Percentiles rank a stretch among this genome's conserved stretches.
These are phyloP conservation scores for Colletotrichum eleusines DNA, from an alignment of 2,329 filamentous ascomycete genomes.

Conservation along the genomic window DNA sequence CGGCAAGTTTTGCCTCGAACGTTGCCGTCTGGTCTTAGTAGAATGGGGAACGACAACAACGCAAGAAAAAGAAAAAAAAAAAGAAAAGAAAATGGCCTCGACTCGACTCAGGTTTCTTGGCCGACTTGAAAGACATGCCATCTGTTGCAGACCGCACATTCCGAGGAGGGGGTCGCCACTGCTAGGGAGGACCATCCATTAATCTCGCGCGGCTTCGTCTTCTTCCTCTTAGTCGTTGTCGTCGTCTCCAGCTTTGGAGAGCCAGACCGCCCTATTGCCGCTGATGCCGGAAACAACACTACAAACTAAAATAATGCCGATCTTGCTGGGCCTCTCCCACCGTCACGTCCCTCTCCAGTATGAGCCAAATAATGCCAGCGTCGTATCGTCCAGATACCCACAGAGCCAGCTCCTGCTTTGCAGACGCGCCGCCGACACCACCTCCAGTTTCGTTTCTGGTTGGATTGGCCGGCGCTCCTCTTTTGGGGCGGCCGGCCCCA, in stretches of 20 bases:
- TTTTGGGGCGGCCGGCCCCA: not conserved
- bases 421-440: not conserved
- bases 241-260: not conserved
- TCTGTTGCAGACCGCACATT: not conserved
- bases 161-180: not conserved
- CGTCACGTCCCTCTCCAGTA: not conserved
- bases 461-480: slow-evolving; percentile 12
- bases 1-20: not conserved
- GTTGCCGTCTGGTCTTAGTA: not conserved
- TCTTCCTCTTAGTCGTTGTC: not conserved
- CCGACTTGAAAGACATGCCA: too few species aligned
- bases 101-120: too few species aligned
- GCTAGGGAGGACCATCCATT: not conserved
- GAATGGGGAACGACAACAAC: not conserved
- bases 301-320: not conserved
- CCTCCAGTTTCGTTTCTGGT: slow-evolving; percentile 21
- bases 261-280: slow-evolving; percentile 8
- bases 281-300: not conserved
- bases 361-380: slow-evolving; percentile 23
- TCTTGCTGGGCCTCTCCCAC: not conserved
- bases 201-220: not conserved
- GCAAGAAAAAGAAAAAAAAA: not conserved
- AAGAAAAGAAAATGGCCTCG: not conserved
- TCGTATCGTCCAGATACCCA: slow-evolving; percentile 10
- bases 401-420: not conserved